Conservation (phyloP, 768 basidiomycete species). For the Leccinum disarticulatum region DNA sequence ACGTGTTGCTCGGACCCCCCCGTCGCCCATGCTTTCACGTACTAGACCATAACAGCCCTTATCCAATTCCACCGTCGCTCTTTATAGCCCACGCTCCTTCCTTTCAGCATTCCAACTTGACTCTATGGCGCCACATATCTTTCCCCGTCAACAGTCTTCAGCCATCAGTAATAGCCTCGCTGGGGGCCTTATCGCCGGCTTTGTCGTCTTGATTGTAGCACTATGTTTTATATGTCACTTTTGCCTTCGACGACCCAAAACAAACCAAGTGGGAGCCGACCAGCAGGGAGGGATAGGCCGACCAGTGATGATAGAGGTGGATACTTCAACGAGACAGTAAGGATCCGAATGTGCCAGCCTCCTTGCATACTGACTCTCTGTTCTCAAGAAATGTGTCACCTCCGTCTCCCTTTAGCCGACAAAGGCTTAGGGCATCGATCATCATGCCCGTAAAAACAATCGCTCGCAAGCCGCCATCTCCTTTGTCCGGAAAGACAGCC, state of each 20-base stretch:
- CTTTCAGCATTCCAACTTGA: not conserved
- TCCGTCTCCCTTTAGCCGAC: conserved; percentile 40
- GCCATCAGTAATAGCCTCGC: conserved; percentile 42
- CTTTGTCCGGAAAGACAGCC: conserved; percentile 42
- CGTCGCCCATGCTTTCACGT: conserved; percentile 6
- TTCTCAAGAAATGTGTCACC: conserved; percentile 4
- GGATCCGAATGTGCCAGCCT: not conserved
- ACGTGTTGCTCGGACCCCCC: not conserved
- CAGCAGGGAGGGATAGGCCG: conserved; percentile 17
- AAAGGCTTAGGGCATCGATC: conserved; percentile 44
- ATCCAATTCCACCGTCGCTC: conserved; percentile 6
- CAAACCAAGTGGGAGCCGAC: conserved; percentile 36
- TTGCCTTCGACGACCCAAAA: conserved; percentile 42
- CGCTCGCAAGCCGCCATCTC: conserved; percentile 35
- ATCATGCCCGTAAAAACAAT: conserved; percentile 54
- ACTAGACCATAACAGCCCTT: not conserved
- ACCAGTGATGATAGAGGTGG: conserved; percentile 9
- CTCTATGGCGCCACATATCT: conserved; percentile 21
- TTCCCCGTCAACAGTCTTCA: conserved; percentile 7
- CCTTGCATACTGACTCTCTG: not conserved
- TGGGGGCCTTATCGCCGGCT: conserved; percentile 40
- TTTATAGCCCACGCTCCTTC: conserved; percentile 3
- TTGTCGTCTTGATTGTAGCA: conserved; percentile 24
- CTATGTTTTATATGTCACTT: conserved; percentile 38
- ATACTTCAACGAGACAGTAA: conserved; percentile 16